Base-by-base conservation (phyloP, 2,329 filamentous ascomycete genomes). In the Diaporthe batatas region DNA sequence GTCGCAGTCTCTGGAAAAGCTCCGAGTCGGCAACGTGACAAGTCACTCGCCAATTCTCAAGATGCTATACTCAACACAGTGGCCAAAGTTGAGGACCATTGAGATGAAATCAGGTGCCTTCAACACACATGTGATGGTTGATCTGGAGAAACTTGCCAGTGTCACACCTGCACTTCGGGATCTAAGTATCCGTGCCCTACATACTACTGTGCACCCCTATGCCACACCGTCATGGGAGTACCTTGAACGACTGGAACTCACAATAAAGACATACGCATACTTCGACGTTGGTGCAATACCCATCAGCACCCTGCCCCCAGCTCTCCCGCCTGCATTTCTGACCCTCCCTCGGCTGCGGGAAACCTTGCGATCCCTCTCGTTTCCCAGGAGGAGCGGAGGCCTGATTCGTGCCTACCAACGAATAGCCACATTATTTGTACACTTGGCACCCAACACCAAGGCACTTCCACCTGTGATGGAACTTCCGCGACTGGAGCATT, bases 11-110 rank as follows among this genome's bases (percentile, higher is more conserved):
- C 25, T 73, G 47, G 57, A 59, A 39, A 47, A 57, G 34, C 39
- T 73, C 7, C 23, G 12, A 21, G n/a, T 72, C 6, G 2, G 44
- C 18, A n/a, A 62, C 4, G 1, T 68, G 18, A 23, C 21, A 2
- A 5, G 0, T 18, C 6, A 12, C 6, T 29, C 7, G 1, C 2
- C 7, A 6, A 10, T 29, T n/a, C 2, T 14, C 3, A 18, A 1
- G 1, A 6, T 49, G 21, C 10, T 68, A 6, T 5, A 1, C 3
- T 49, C 47, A 11, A 42, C 47, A 10, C 18, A 44, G 14, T 73
- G 72, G 72, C 69, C 55, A 36, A 68, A 51, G 39, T 18, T 73
- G 29, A 58, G 47, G 34, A 73, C 49, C 32, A 34, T 73, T n/a
- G 57, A n/a, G 4, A 55, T 73, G 11, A 12, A 10, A 1, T 16